These are phyloP conservation scores for Rhizopogon hawkerae DNA, from an alignment of 1,284 basidiomycete species.

Conservation along the genomic window DNA sequence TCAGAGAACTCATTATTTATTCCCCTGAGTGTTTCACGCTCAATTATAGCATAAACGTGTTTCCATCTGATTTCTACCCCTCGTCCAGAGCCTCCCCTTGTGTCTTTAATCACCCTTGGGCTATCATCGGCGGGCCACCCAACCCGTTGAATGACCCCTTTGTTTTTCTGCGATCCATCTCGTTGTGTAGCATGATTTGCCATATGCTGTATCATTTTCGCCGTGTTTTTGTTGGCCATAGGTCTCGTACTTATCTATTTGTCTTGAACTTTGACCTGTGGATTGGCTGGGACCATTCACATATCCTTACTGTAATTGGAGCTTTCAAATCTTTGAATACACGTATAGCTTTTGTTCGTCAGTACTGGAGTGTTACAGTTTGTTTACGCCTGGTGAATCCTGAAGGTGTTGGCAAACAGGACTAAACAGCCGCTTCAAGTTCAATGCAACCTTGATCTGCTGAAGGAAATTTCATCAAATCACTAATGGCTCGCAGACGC, in stretches of 20 bases:
- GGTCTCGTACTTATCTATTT: conserved; percentile 4
- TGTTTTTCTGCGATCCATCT: neutral
- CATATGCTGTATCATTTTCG: conserved; percentile 23
- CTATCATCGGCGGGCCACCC: neutral
- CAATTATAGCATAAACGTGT: conserved; percentile 21
- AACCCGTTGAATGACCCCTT: conserved; percentile 1
- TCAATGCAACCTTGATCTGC: conserved; percentile 8
- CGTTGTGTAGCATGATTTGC: conserved; percentile 23
- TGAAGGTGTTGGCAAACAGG: conserved; percentile 14
- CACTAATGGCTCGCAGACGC: conserved; percentile 63
- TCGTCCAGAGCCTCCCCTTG: conserved; percentile 3
- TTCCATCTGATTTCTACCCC: conserved; percentile 4
- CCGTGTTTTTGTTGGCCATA: conserved; percentile 4
- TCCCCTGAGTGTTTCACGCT: neutral
- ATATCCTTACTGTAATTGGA: conserved; percentile 1
- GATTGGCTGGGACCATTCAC: conserved; percentile 6
- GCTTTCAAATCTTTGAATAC: neutral
- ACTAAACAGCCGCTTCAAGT: conserved; percentile 15
- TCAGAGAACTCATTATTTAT: conserved; percentile 4
- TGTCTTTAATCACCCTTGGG: conserved; percentile 8
- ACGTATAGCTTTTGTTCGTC: neutral
- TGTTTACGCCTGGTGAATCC: conserved; percentile 3
- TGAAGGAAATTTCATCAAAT: conserved; percentile 1
- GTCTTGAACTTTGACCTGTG: conserved; percentile 11
- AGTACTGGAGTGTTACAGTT: no score